These are phyloP conservation scores for Microascus cirrosus DNA, from an alignment of 2,329 filamentous ascomycete species.

Conservation along the genomic window DNA sequence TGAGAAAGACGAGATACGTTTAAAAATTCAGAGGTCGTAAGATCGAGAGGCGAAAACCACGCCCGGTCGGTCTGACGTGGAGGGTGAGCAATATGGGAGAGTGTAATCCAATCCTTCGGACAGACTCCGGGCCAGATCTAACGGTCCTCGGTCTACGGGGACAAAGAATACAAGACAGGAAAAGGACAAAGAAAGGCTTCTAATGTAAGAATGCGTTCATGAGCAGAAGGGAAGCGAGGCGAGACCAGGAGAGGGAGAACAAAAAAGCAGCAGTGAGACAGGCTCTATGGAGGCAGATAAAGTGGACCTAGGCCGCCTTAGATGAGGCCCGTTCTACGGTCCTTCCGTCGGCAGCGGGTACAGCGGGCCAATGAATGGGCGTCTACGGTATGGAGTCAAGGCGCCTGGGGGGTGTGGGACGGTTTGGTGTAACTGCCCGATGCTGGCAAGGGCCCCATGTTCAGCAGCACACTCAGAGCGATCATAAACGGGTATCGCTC, in stretches of 20 bases:
- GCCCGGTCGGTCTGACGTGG: not conserved
- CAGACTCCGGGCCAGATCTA: not conserved
- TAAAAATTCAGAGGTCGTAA: not conserved
- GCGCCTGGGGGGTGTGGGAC: not conserved
- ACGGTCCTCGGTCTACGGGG: not conserved
- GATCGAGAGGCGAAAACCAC: not conserved
- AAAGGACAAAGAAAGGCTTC: not conserved
- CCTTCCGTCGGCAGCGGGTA: not conserved
- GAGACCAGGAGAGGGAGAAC: not conserved
- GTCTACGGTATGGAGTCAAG: not conserved
- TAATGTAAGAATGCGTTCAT: not conserved
- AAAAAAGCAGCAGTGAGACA: not conserved
- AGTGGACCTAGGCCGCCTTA: not conserved
- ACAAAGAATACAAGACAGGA: not conserved
- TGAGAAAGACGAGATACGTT: not conserved
- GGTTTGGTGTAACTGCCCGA: not conserved
- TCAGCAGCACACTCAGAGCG: not conserved
- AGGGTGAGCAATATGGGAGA: not conserved
- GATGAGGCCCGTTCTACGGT: not conserved
- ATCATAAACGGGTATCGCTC: not conserved
- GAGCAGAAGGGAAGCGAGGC: not conserved
- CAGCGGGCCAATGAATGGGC: not conserved
- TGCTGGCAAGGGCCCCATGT: not conserved
- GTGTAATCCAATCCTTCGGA: not conserved
- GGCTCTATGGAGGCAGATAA: not conserved